A percentile compares a stretch with the other conserved stretches of the same genome.
Evolutionary conservation across 2,329 filamentous ascomycete species (phyloP).

Genomic region (Colletotrichum acutatum): DNA sequence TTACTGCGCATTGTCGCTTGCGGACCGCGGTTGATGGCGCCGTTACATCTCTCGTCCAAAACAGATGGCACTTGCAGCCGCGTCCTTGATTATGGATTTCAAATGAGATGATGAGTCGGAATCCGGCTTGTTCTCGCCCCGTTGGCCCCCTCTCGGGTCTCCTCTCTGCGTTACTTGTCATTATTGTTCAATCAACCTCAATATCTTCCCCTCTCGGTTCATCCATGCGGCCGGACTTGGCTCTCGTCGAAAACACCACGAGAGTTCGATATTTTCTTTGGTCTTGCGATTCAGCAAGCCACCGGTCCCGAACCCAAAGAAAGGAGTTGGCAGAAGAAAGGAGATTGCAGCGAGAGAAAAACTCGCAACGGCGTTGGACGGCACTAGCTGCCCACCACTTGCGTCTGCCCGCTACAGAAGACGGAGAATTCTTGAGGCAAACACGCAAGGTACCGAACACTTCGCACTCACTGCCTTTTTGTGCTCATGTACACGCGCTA

Average conservation of each 20-base stretch:
- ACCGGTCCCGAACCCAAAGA: neutral
- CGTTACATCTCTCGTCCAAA: neutral
- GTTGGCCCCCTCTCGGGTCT: neutral
- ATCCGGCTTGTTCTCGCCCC: neutral
- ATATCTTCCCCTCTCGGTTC: neutral
- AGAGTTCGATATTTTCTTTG: neutral
- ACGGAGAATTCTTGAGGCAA: neutral
- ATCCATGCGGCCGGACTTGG: neutral
- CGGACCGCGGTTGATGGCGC: neutral
- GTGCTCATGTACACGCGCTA: neutral
- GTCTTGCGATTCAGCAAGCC: neutral
- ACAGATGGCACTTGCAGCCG: neutral
- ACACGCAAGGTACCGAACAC: neutral
- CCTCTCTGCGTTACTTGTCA: neutral
- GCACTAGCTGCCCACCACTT: constrained; percentile 1
- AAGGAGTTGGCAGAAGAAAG: neutral
- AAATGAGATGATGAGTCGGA: neutral
- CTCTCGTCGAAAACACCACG: neutral
- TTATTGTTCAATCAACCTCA: neutral
- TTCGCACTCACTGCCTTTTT: neutral
- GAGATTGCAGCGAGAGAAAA: neutral
- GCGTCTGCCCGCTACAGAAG: constrained; percentile 10
- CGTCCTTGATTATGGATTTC: neutral
- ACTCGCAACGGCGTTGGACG: neutral
- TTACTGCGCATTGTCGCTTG: neutral